These are phyloP conservation scores for Catenaria anguillulae DNA, from an alignment of 371 early-diverging fungal species.

Conservation along the genomic window DNA sequence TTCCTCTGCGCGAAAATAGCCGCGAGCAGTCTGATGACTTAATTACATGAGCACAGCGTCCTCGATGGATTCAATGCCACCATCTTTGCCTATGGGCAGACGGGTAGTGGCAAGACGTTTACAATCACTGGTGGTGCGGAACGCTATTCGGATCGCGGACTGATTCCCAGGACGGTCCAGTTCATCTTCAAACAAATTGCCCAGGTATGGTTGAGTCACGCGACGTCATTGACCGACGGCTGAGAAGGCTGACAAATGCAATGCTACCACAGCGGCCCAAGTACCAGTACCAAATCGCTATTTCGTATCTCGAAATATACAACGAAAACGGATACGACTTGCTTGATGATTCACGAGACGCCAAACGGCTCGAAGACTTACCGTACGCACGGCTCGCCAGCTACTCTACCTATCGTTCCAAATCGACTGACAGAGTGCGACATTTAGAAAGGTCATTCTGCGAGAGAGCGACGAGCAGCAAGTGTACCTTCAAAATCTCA, in stretches of 20 bases:
- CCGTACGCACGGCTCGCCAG: slow-evolving; percentile 25
- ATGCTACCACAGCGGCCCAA: slow-evolving; percentile 16
- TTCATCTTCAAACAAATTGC: slow-evolving; percentile 31
- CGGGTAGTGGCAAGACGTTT: slow-evolving; percentile 63
- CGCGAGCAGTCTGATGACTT: too few species aligned
- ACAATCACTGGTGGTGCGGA: slow-evolving; percentile 51
- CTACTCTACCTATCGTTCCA: not conserved
- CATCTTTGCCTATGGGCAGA: slow-evolving; percentile 51
- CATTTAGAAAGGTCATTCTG: slow-evolving; percentile 27
- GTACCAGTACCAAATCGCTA: slow-evolving; percentile 20
- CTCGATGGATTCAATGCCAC: slow-evolving; percentile 55
- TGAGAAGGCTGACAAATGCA: too few species aligned
- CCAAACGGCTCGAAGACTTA: slow-evolving; percentile 37
- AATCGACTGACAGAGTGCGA: not conserved
- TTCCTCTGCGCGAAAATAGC: too few species aligned
- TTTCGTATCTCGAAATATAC: slow-evolving; percentile 57
- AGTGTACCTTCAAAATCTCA: slow-evolving; percentile 40
- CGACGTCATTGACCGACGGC: too few species aligned
- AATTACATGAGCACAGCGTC: too few species aligned
- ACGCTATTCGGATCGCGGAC: slow-evolving; percentile 35
- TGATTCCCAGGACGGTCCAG: slow-evolving; percentile 39
- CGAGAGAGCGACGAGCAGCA: slow-evolving; percentile 32
- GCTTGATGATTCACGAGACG: slow-evolving; percentile 30
- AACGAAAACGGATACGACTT: slow-evolving; percentile 53
- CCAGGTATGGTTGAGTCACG: too few species aligned